Percentiles rank a stretch among this genome's conserved stretches.
Evolutionary conservation across 441 rosid species (phyloP).

Genomic region (Omphalea diandra): DNA sequence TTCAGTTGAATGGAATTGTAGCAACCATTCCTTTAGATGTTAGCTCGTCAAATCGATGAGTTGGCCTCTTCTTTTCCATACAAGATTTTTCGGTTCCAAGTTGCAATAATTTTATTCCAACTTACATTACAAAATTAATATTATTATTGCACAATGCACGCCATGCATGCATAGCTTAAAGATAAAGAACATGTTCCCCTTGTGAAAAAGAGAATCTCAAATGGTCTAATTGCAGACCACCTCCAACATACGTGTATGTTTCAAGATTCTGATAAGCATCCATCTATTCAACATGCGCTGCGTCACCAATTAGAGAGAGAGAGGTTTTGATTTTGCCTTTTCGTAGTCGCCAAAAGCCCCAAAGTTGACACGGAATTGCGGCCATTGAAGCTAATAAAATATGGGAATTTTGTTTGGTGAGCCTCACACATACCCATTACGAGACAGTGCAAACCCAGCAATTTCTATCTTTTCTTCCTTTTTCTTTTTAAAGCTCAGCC

Average conservation of each 20-base stretch:
- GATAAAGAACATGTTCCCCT: constrained; percentile 25
- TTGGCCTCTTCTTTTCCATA: neutral
- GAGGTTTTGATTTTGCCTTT: constrained; percentile 17
- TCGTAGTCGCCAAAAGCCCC: constrained; percentile 25
- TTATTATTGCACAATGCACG: constrained; percentile 1
- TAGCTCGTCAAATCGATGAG: neutral
- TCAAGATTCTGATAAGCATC: constrained; percentile 19
- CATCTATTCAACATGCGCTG: neutral
- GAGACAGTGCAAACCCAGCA: too few relatives aligned
- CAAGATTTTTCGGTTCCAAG: neutral
- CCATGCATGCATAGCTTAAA: constrained; percentile 25
- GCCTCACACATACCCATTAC: neutral
- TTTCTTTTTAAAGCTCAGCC: too few relatives aligned
- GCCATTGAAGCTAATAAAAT: neutral
- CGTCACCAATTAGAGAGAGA: neutral
- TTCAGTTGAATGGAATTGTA: neutral
- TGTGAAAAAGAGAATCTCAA: neutral
- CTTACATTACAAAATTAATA: neutral
- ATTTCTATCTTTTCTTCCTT: too few relatives aligned
- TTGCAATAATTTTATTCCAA: neutral
- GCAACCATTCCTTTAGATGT: neutral
- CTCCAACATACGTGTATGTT: neutral
- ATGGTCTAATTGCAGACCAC: neutral
- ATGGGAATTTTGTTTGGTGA: neutral
- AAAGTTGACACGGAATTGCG: constrained; percentile 28